Conservation (phyloP, 2,329 filamentous ascomycete species). For the Cercospora janseana region DNA sequence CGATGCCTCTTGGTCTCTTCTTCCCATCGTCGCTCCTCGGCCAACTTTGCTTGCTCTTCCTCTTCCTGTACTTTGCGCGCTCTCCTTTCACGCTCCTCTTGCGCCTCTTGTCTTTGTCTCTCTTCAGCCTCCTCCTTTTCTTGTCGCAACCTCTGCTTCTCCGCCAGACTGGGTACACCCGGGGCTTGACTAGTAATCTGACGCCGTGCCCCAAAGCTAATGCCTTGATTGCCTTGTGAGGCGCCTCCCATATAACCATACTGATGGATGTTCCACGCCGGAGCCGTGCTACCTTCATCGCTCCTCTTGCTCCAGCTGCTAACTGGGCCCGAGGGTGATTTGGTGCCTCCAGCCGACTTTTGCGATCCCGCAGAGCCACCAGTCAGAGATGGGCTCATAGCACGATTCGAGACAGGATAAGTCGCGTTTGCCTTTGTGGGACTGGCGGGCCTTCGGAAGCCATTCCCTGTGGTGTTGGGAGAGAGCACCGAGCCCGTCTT, state of each 20-base stretch:
- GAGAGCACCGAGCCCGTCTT: constrained; percentile 49
- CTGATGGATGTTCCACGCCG: constrained; percentile 97
- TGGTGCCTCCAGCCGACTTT: constrained; percentile 34
- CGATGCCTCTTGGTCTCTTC: constrained; percentile 61
- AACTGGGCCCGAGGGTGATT: constrained; percentile 54
- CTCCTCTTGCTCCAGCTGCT: constrained; percentile 88
- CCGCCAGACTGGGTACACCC: constrained; percentile 73
- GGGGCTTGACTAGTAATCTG: constrained; percentile 88
- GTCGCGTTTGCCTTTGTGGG: constrained; percentile 33
- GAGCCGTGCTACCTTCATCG: constrained; percentile 76
- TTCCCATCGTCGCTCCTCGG: constrained; percentile 67
- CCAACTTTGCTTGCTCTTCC: constrained; percentile 59
- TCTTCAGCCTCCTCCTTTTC: constrained; percentile 59
- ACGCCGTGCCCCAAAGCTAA: constrained; percentile 84
- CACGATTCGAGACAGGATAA: constrained; percentile 33
- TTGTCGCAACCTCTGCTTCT: constrained; percentile 71
- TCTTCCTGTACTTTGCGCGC: constrained; percentile 55
- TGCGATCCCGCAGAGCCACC: constrained; percentile 60
- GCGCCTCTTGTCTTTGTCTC: constrained; percentile 45
- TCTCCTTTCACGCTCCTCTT: constrained; percentile 54
- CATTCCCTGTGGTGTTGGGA: constrained; percentile 25
- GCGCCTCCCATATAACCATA: constrained; percentile 98
- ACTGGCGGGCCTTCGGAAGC: constrained; percentile 26
- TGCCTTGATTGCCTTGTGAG: constrained; percentile 90
- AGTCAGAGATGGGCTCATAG: constrained; percentile 49